A percentile compares a stretch with the other conserved stretches of the same genome.
Conservation (phyloP, 768 basidiomycete species). For the Zangia roseola region DNA sequence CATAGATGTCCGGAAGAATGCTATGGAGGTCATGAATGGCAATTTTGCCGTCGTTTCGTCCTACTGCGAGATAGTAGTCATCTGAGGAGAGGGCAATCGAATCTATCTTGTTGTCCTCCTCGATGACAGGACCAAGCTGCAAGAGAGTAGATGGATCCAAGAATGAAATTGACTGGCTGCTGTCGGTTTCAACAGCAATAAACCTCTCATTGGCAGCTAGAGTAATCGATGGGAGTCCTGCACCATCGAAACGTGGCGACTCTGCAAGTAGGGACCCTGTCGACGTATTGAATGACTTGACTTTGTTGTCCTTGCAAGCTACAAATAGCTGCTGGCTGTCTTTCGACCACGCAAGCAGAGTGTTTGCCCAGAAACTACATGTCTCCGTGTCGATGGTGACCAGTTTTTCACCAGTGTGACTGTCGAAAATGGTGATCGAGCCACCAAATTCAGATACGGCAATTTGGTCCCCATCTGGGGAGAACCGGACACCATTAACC, state of each 20-base stretch:
- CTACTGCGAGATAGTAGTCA: background rate
- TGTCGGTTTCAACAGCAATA: background rate
- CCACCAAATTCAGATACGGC: background rate
- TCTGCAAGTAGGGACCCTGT: background rate
- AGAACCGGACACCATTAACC: slow-evolving; percentile 1
- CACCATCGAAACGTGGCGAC: background rate
- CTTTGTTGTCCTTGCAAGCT: background rate
- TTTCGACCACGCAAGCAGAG: slow-evolving; percentile 2
- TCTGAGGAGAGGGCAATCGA: background rate
- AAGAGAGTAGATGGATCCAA: background rate
- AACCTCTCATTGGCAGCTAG: background rate
- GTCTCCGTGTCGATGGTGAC: background rate
- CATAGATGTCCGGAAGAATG: slow-evolving; percentile 1
- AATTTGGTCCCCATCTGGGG: background rate
- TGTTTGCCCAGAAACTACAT: background rate
- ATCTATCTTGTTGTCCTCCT: background rate
- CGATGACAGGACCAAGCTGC: background rate
- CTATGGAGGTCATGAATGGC: background rate
- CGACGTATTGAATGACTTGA: background rate
- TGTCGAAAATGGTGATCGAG: background rate
- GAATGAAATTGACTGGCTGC: background rate
- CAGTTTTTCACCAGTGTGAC: slow-evolving; percentile 1
- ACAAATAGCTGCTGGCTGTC: background rate
- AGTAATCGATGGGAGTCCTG: background rate
- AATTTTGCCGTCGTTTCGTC: background rate